A percentile compares a stretch with the other conserved stretches of the same genome.
Evolutionary conservation across 2,329 filamentous ascomycete genomes (phyloP).

Genomic region (Metarhizium anisopliae): DNA sequence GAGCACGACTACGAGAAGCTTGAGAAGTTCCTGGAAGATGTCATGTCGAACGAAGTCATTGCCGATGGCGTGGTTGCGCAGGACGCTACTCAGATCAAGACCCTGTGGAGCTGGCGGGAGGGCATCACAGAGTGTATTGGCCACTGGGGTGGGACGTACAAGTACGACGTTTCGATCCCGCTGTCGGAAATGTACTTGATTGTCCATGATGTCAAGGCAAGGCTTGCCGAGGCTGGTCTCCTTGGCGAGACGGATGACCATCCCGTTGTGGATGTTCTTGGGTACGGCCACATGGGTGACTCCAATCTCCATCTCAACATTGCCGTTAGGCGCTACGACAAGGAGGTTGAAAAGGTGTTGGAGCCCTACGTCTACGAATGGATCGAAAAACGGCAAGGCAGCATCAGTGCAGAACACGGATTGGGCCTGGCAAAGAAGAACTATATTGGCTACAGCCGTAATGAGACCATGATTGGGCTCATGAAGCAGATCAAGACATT

Average conservation of each 20-base stretch:
- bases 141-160: constrained; percentile 93
- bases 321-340: constrained; percentile 72
- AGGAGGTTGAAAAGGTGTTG: constrained; percentile 74
- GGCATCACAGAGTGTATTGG: constrained; percentile 83
- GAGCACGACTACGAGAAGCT: constrained; percentile 94
- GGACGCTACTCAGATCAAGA: constrained; percentile 79
- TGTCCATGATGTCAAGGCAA: constrained; percentile 73
- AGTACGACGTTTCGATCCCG: constrained; percentile 96
- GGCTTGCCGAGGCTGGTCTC: constrained; percentile 64
- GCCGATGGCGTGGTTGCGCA: constrained; percentile 85
- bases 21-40: constrained; percentile 79
- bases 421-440: constrained; percentile 92
- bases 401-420: constrained; percentile 95
- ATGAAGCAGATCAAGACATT: constrained; percentile 95
- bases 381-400: constrained; percentile 80
- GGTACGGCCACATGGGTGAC: constrained; percentile 98
- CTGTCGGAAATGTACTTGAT: constrained; percentile 78
- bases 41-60: constrained; percentile 83
- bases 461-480: constrained; percentile 73
- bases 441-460: constrained; percentile 87
- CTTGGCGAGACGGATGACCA: constrained; percentile 66
- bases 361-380: constrained; percentile 98
- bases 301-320: constrained; percentile 93
- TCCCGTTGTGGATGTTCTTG: constrained; percentile 82
- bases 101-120: constrained; percentile 88